Conservation (phyloP, 805 yeast genomes). For the Kodamaea hsintzibuensis region DNA sequence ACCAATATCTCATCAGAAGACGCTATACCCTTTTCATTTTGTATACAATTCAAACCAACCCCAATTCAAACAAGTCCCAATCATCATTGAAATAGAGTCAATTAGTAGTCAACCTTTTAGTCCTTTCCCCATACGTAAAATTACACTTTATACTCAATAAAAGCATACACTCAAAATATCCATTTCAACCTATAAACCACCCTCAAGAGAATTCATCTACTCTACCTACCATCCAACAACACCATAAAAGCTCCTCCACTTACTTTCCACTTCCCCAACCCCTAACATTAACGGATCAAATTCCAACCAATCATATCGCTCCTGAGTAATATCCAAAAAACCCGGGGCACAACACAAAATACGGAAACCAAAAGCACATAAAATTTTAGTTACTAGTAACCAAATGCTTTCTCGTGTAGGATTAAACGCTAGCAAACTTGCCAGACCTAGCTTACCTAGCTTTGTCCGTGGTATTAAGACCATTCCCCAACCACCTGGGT, state of each 20-base stretch:
- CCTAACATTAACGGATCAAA: background rate
- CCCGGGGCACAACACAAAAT: conserved; percentile 11
- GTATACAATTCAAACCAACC: too few species aligned
- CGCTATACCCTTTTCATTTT: too few species aligned
- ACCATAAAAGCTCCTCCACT: background rate
- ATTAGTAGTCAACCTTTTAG: too few species aligned
- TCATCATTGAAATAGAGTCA: too few species aligned
- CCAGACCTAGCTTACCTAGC: conserved; percentile 10
- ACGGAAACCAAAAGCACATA: background rate
- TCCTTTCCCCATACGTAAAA: too few species aligned
- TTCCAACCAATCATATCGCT: conserved; percentile 11
- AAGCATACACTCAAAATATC: too few species aligned
- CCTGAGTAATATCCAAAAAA: conserved; percentile 7
- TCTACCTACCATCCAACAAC: background rate
- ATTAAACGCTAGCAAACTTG: conserved; percentile 16
- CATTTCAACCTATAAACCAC: too few species aligned
- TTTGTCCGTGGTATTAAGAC: conserved; percentile 43
- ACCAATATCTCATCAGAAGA: too few species aligned
- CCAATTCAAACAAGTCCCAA: too few species aligned
- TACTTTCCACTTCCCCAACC: background rate
- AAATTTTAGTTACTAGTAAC: background rate
- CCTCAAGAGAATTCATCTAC: too few species aligned
- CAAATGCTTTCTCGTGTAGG: conserved; percentile 30
- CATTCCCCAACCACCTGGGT: conserved; percentile 72
- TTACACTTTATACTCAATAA: too few species aligned